Evolutionary conservation across 495 filamentous ascomycete species (phyloP), one percentile per base, ranked within the genome.

Genomic region (Parathielavia appendiculata): DNA sequence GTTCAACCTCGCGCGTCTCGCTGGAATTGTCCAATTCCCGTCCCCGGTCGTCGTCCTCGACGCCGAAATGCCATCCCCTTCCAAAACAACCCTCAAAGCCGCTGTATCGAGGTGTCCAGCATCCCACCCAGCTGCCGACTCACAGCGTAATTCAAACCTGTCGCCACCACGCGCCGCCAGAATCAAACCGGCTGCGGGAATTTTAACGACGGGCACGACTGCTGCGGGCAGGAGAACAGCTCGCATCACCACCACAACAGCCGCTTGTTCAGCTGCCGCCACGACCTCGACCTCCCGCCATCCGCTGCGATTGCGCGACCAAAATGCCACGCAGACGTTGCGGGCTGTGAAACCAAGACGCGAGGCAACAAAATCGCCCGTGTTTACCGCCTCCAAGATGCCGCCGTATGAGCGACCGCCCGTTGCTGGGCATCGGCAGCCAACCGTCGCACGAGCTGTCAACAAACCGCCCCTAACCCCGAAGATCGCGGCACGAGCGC

Each of bases 391-490:
- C 48, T 34, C 59, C 48, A 69, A 57, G 38, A 73, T 73, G 69
- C 67, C 71, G 23, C 36, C 60, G 16, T 63, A 60, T 41, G 70
- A 73, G 7, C 64, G 62, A 35, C 49, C 57, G 22, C 43, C 58
- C 53, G 48, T 62, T 58, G 56, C 58, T 50, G 65, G 57, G 60
- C 59, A 55, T 34, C 70, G 63, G 44, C 71, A 72, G 68, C 71
- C 75, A 30, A 64, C 73, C 4, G 67, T 77, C 23, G 73, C 73
- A 38, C 70, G 70, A 69, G 65, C 57, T 17, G 58, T 70, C 50
- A 74, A 68, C 63, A 72, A 75, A 45, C 55, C 68, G 40, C 76
- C 76, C 50, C 58, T 78, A 46, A 78, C 77, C 3, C 77, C 77
- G 53, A 78, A 78, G 59, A 69, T 79, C 51, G 75, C 76, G 32